A percentile compares a stretch with the other conserved stretches of the same genome.
Evolutionary conservation across 2,329 filamentous ascomycete genomes (phyloP).

Genomic region (Curvularia sp.): DNA sequence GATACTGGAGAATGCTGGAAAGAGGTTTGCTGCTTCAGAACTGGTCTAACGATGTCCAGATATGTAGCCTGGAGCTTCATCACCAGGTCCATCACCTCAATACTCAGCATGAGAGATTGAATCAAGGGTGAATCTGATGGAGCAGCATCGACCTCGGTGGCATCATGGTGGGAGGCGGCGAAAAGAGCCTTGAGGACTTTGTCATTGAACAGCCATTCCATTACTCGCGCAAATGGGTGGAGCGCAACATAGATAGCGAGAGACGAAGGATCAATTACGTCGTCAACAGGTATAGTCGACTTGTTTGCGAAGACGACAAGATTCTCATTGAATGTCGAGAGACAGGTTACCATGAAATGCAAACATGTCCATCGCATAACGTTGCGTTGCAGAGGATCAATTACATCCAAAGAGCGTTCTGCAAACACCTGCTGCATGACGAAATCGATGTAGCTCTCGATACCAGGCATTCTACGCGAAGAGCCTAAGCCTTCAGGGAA

Average conservation of each 20-base stretch:
- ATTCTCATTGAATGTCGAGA: slow-evolving; percentile 92
- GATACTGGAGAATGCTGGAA: slow-evolving; percentile 68
- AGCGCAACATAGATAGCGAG: slow-evolving; percentile 81
- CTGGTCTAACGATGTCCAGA: slow-evolving; percentile 82
- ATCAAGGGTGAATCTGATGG: slow-evolving; percentile 81
- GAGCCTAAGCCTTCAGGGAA: slow-evolving; percentile 88
- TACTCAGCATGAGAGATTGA: slow-evolving; percentile 76
- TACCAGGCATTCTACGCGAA: slow-evolving; percentile 79
- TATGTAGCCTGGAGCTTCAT: slow-evolving; percentile 91
- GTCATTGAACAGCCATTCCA: slow-evolving; percentile 98
- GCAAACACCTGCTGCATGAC: slow-evolving; percentile 80
- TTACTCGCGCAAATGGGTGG: slow-evolving; percentile 91
- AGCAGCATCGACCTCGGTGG: slow-evolving; percentile 74
- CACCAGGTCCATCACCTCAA: slow-evolving; percentile 83
- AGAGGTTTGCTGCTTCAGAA: slow-evolving; percentile 72
- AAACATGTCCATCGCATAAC: slow-evolving; percentile 82
- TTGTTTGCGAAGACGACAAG: slow-evolving; percentile 84
- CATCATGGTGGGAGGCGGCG: slow-evolving; percentile 77
- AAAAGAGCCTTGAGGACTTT: slow-evolving; percentile 83
- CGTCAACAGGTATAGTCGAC: slow-evolving; percentile 76
- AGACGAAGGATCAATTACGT: slow-evolving; percentile 75
- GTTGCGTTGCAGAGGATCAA: slow-evolving; percentile 70
- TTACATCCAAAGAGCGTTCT: slow-evolving; percentile 68
- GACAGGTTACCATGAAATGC: slow-evolving; percentile 78
- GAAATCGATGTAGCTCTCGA: slow-evolving; percentile 93